Percentiles rank a stretch among this genome's conserved stretches.
Conservation (phyloP, 179 eudicot genomes). For the Patellifolia procumbens region DNA sequence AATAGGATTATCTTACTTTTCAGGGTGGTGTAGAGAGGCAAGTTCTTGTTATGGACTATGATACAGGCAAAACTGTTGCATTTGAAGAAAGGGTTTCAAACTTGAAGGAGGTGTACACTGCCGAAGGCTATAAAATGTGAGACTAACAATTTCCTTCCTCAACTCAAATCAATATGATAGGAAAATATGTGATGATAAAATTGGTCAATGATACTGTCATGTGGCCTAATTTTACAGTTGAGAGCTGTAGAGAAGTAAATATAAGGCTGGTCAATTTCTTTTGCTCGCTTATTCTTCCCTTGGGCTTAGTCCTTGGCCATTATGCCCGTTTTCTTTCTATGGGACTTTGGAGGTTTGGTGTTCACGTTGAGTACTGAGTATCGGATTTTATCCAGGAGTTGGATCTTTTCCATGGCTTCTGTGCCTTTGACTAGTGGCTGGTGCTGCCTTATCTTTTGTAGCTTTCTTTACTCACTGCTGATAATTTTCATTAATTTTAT, state of each 20-base stretch:
- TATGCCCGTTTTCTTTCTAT: not conserved
- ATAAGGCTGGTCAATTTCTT: too few relatives aligned
- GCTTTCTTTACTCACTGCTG: too few relatives aligned
- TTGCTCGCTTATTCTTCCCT: too few relatives aligned
- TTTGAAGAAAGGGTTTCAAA: conserved; percentile 69
- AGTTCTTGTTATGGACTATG: conserved; percentile 87
- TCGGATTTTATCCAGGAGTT: too few relatives aligned
- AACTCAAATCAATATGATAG: not conserved
- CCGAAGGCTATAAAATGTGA: conserved; percentile 83
- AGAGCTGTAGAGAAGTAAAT: too few relatives aligned
- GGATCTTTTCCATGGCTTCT: too few relatives aligned
- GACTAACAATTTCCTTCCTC: conserved; percentile 24
- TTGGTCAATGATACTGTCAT: not conserved
- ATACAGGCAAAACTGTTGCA: conserved; percentile 72
- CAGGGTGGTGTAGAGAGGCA: conserved; percentile 84
- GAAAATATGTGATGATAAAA: not conserved
- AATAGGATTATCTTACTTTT: conserved; percentile 21
- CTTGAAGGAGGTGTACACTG: conserved; percentile 87
- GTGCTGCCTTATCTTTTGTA: too few relatives aligned
- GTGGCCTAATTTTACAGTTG: too few relatives aligned
- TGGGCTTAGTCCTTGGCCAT: too few relatives aligned
- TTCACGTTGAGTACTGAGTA: not conserved
- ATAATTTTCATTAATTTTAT: too few relatives aligned
- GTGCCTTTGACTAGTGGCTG: too few relatives aligned
- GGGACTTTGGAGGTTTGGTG: not conserved